Conservation (phyloP, 2,329 filamentous ascomycete species). For the Verticillium dahliae region DNA sequence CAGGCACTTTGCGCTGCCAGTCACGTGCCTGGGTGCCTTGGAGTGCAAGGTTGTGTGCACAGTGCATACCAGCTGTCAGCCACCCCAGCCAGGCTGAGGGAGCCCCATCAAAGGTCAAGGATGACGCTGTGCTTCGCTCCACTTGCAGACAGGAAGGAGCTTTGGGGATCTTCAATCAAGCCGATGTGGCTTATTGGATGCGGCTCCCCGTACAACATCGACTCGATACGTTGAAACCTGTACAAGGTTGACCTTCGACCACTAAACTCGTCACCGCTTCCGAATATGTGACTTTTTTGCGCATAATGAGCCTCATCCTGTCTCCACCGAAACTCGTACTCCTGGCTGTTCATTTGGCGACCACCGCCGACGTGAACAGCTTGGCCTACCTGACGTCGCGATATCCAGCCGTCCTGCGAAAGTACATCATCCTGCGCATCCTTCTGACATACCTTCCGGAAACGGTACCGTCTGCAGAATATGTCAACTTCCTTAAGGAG, state of each 20-base stretch:
- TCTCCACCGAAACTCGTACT: constrained; percentile 65
- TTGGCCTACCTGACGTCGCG: constrained; percentile 54
- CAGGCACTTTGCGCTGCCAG: neutral
- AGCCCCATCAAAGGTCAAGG: neutral
- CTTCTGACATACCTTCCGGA: constrained; percentile 75
- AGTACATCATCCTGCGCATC: constrained; percentile 63
- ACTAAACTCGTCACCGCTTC: neutral
- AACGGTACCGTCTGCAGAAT: constrained; percentile 54
- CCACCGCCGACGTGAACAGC: constrained; percentile 56
- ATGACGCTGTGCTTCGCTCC: neutral
- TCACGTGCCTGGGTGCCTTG: neutral
- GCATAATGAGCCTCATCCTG: constrained; percentile 35
- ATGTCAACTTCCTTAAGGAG: constrained; percentile 54
- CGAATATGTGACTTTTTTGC: constrained; percentile 8
- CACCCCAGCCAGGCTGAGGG: neutral
- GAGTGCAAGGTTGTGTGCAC: no score
- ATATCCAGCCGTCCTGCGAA: constrained; percentile 51
- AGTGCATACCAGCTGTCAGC: neutral
- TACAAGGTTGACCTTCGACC: neutral
- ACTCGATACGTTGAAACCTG: neutral
- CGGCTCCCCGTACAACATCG: neutral
- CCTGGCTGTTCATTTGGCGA: constrained; percentile 64
- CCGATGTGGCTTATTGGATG: neutral
- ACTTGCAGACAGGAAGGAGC: neutral
- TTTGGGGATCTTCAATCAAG: neutral